Evolutionary conservation across 2,329 filamentous ascomycete genomes (phyloP), one percentile per base, ranked within the genome.

Genomic region (Xenosphaeropsis pyriputrescens): DNA sequence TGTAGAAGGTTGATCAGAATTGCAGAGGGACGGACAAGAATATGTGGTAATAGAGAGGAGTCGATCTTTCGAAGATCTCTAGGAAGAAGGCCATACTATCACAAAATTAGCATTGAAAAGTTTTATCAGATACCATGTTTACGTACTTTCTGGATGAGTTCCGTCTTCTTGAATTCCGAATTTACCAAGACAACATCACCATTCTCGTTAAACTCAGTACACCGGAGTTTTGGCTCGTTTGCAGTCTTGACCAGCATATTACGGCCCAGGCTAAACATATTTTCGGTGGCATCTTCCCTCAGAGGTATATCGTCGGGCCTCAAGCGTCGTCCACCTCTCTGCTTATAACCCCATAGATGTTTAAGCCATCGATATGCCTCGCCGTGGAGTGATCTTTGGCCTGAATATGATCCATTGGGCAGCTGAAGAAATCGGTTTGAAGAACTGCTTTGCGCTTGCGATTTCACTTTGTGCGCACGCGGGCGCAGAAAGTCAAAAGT

Each of bases 61-160:
- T 98, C 91, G 53, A 98, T 95, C 62, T 98, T 98, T 50, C 91
- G 83, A 40, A 98, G 67, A 64, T 98, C 91, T 43, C 91, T 88
- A 39, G 91, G 89, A 35, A 95, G 71, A 18, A 96, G 71, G 32
- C 88, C 88, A 56, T 94, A 95, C 83, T 89, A 46, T 47, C 41
- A 42, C 5, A 29, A 37, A 34, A 45, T 54, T 36, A 56, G 45
- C 38, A 44, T 18, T 17, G 34, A 29, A 34, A 31, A 7, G 11
- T 18, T 18, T 53, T 32, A 49, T 45, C 37, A 22, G 34, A 11
- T 35, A 29, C 34, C 34, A 29, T 9, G 18, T 33, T 33, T 5
- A 36, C 58, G 37, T 59, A 88, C 84, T 70, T 91, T 95, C 38
- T 88, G 86, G 57, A 95, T 96, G 34, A 98, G 67, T 62, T 98